These are phyloP conservation scores for Lasiosphaeriaceae sp. DNA, from an alignment of 495 filamentous ascomycete genomes.

Conservation along the genomic window DNA sequence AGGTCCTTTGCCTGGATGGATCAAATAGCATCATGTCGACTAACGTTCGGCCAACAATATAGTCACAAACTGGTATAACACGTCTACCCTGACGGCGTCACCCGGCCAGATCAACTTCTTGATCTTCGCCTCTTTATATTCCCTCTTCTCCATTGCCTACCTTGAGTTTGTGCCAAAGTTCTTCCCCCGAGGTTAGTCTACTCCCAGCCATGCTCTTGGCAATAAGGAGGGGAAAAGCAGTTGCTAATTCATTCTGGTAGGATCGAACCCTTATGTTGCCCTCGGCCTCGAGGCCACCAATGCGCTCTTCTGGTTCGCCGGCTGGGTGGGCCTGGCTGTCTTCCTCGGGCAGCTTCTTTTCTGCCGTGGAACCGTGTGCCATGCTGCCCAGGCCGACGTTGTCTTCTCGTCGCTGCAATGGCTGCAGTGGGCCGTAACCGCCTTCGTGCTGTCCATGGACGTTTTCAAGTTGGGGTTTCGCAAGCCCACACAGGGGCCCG, in stretches of 20 bases:
- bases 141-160: conserved; percentile 60
- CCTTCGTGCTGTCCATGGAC: conserved; percentile 31
- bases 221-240: neutral
- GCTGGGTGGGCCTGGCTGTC: conserved; percentile 67
- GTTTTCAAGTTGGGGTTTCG: conserved; percentile 33
- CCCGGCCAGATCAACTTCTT: conserved; percentile 68
- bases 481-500: conserved; percentile 12
- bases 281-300: conserved; percentile 62
- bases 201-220: conserved; percentile 13
- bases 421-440: conserved; percentile 39
- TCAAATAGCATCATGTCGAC: neutral
- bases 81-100: conserved; percentile 38
- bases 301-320: conserved; percentile 77
- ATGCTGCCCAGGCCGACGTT: conserved; percentile 42
- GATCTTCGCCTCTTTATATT: conserved; percentile 63
- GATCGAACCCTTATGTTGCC: conserved; percentile 55
- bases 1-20: conserved; percentile 19
- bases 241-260: conserved; percentile 20
- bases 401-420: conserved; percentile 44
- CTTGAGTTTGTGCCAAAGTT: conserved; percentile 62
- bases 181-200: conserved; percentile 33
- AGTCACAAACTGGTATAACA: conserved; percentile 53
- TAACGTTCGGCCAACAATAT: conserved; percentile 9
- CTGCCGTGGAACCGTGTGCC: conserved; percentile 50
- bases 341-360: conserved; percentile 55